phyloP scores from a whole-genome alignment of 768 basidiomycete species.

The Gyrodon lividus region DNA sequence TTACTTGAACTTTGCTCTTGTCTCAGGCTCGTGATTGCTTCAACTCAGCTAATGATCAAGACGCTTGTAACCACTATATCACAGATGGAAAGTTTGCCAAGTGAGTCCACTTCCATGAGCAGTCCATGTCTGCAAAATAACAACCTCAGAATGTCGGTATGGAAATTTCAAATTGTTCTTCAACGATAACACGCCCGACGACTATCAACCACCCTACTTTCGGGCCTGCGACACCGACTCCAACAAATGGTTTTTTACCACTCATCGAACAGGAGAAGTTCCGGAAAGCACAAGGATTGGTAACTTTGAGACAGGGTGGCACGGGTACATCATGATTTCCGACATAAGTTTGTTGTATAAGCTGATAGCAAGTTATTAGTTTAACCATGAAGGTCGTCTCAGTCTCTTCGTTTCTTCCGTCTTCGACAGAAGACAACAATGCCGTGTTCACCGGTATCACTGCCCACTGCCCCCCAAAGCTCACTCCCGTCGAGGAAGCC shows the following conservation, averaged over 20 bases:
- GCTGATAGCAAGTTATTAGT: conserved; percentile 34
- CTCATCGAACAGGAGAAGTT: conserved; percentile 66
- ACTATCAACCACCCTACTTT: conserved; percentile 86
- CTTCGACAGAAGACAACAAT: conserved; percentile 55
- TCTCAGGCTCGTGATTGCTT: background rate
- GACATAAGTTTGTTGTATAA: background rate
- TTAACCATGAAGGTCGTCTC: conserved; percentile 73
- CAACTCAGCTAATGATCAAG: conserved; percentile 63
- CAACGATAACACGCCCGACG: conserved; percentile 70
- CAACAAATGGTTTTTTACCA: conserved; percentile 80
- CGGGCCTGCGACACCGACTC: conserved; percentile 66
- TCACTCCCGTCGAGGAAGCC: conserved; percentile 62
- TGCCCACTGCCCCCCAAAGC: conserved; percentile 31
- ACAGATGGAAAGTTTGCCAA: conserved; percentile 77
- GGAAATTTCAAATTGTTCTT: conserved; percentile 91
- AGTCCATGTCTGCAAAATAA: background rate
- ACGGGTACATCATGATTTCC: conserved; percentile 47
- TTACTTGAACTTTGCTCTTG: background rate
- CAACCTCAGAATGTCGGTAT: conserved; percentile 62
- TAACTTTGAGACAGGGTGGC: conserved; percentile 66
- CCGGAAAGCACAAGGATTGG: conserved; percentile 76
- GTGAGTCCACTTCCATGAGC: conserved; percentile 40
- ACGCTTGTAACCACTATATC: conserved; percentile 76
- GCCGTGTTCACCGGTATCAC: conserved; percentile 53
- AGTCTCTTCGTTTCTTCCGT: conserved; percentile 71